These are phyloP conservation scores for Oryza nivara DNA, from an alignment of 176 grass and related monocot genomes.

Conservation along the genomic window DNA sequence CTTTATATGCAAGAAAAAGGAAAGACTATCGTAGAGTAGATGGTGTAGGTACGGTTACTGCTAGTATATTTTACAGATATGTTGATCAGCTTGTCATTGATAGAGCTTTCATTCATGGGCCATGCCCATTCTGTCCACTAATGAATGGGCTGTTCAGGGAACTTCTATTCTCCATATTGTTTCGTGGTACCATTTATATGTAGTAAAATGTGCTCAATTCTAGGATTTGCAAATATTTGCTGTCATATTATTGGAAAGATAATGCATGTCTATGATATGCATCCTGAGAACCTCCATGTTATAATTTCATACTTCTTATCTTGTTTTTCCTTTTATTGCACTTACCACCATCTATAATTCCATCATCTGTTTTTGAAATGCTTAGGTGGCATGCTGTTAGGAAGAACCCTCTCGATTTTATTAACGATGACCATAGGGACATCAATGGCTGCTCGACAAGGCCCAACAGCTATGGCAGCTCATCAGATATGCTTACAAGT, in stretches of 20 bases:
- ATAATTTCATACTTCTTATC: constrained; percentile 20
- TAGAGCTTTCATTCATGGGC: background rate
- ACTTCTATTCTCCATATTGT: background rate
- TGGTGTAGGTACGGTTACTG: background rate
- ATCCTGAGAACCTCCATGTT: background rate
- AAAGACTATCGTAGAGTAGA: background rate
- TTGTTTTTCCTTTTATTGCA: background rate
- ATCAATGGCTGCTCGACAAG: constrained; percentile 95
- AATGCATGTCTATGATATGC: background rate
- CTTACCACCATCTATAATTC: constrained; percentile 1
- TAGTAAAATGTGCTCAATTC: constrained; percentile 5
- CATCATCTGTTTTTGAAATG: constrained; percentile 28
- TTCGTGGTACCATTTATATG: too few species aligned
- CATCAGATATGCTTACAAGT: constrained; percentile 99
- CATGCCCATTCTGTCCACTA: constrained; percentile 2
- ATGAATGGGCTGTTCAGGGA: background rate
- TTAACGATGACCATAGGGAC: constrained; percentile 93
- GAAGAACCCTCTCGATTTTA: constrained; percentile 83
- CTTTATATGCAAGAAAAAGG: background rate
- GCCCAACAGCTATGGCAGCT: constrained; percentile 89
- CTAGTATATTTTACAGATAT: constrained; percentile 15
- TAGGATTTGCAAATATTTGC: background rate
- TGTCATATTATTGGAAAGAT: background rate
- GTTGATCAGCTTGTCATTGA: background rate
- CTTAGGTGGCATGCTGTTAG: constrained; percentile 85